These are phyloP conservation scores for Taxawa tesnikishii DNA, from an alignment of 2,329 filamentous ascomycete species.

Conservation along the genomic window DNA sequence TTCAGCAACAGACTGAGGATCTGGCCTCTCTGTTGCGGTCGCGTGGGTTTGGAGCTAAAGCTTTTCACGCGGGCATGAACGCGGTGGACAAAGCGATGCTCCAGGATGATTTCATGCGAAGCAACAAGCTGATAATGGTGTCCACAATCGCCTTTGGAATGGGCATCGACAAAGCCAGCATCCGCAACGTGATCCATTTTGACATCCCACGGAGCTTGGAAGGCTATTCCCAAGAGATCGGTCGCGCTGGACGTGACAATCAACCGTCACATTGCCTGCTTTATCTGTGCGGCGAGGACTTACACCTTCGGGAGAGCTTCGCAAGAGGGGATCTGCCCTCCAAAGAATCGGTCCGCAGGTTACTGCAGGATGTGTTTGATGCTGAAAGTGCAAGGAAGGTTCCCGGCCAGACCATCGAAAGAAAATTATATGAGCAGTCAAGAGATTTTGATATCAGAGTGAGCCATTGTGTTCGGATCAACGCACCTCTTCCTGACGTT, in stretches of 20 bases:
- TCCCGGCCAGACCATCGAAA: slow-evolving; percentile 33
- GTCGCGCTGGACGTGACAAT: slow-evolving; percentile 43
- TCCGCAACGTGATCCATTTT: slow-evolving; percentile 43
- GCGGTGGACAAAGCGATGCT: slow-evolving; percentile 30
- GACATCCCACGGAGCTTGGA: slow-evolving; percentile 41
- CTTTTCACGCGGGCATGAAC: slow-evolving; percentile 42
- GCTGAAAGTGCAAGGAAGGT: slow-evolving; percentile 16
- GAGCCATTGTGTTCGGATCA: too few relatives aligned
- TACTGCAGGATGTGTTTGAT: slow-evolving; percentile 41
- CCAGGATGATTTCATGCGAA: slow-evolving; percentile 42
- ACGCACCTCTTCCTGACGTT: too few relatives aligned
- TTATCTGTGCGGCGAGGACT: slow-evolving; percentile 45
- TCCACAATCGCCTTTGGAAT: slow-evolving; percentile 49
- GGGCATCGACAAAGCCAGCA: slow-evolving; percentile 46
- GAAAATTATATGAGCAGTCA: slow-evolving; percentile 32
- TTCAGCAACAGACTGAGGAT: slow-evolving; percentile 40
- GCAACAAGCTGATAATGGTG: slow-evolving; percentile 32
- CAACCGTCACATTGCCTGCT: slow-evolving; percentile 43
- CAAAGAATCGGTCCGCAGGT: slow-evolving; percentile 29
- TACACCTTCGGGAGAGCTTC: slow-evolving; percentile 47
- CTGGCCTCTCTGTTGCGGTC: slow-evolving; percentile 27
- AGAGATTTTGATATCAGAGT: slow-evolving; percentile 42
- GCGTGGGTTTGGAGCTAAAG: slow-evolving; percentile 28
- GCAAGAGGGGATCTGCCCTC: slow-evolving; percentile 48
- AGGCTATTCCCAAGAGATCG: slow-evolving; percentile 47